Evolutionary conservation across 2,329 filamentous ascomycete species (phyloP), one percentile per base, ranked within the genome.

Genomic region (Aspergillus arachidicola): DNA sequence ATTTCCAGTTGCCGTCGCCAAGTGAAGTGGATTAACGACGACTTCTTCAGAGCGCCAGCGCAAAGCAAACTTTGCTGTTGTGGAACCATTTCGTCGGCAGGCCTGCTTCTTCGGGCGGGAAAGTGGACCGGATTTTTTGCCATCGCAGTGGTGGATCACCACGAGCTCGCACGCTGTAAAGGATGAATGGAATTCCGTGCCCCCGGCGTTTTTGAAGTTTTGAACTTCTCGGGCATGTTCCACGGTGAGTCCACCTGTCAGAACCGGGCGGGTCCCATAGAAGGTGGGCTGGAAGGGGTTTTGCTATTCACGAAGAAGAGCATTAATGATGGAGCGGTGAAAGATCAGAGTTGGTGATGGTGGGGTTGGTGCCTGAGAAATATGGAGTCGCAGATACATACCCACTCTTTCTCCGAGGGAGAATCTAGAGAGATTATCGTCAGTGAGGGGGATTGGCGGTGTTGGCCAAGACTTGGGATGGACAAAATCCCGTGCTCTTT

Each of bases 61-160:
- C 34, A 41, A 41, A n/a, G 36, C 59, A 51, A 57, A 57, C 36
- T 61, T 56, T 61, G 45, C 43, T 28, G 38, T n/a, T 53, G 34
- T 58, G 59, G 61, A 53, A 63, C 51, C 57, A 28, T 45, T 57
- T 30, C 21, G 50, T 62, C 62, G 62, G 62, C 62, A 59, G 56
- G 62, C 62, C 62, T 64, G 59, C 62, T 64, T 56, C 34, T 64
- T 64, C 59, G 59, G 62, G 62, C 34, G 50, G 46, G 14, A 41
- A 56, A 62, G 59, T 61, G 62, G 62, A 55, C 48, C 43, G 38
- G 4, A 10, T 19, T 50, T 61, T 61, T 61, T 41, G 59, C 59
- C 56, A 64, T 61, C 46, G 36, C 19, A 26, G 59, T 51, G 59
- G 59, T 51, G 59, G 59, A 64, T 51, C 59, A 32, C 32, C 7